These are phyloP conservation scores for Talaromyces sp. DNA, from an alignment of 2,329 filamentous ascomycete genomes.

Conservation along the genomic window DNA sequence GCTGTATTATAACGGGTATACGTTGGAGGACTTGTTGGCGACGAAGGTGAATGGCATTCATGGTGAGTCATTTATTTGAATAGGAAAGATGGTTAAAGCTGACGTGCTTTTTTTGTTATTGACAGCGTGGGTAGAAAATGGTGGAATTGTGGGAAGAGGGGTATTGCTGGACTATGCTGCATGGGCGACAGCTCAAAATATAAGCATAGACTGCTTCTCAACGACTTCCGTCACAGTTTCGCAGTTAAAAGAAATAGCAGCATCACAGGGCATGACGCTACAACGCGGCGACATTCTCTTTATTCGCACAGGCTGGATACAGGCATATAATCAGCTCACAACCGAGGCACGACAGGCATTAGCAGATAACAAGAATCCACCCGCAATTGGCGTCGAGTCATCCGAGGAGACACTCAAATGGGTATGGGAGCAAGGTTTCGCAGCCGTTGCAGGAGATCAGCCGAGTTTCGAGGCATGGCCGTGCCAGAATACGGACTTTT, in stretches of 20 bases:
- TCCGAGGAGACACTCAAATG: constrained; percentile 51
- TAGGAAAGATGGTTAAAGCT: background rate
- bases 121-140: constrained; percentile 30
- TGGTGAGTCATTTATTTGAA: background rate
- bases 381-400: constrained; percentile 47
- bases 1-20: constrained; percentile 37
- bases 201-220: constrained; percentile 39
- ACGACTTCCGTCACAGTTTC: constrained; percentile 22
- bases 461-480: constrained; percentile 53
- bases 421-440: constrained; percentile 57
- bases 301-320: constrained; percentile 52
- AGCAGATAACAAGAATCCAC: constrained; percentile 28
- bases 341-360: constrained; percentile 37
- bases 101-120: background rate
- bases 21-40: constrained; percentile 34
- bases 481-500: constrained; percentile 26
- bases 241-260: constrained; percentile 44
- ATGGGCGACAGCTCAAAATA: constrained; percentile 40
- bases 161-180: constrained; percentile 47
- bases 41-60: constrained; percentile 32
- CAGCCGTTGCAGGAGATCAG: constrained; percentile 56
- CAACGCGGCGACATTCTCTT: constrained; percentile 55
- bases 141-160: constrained; percentile 36
- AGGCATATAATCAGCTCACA: constrained; percentile 40
- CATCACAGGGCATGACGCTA: constrained; percentile 43